Percentiles rank a stretch among this genome's conserved stretches.
phyloP scores from a whole-genome alignment of 169 alveolate species.

The Miamiensis avidus region DNA sequence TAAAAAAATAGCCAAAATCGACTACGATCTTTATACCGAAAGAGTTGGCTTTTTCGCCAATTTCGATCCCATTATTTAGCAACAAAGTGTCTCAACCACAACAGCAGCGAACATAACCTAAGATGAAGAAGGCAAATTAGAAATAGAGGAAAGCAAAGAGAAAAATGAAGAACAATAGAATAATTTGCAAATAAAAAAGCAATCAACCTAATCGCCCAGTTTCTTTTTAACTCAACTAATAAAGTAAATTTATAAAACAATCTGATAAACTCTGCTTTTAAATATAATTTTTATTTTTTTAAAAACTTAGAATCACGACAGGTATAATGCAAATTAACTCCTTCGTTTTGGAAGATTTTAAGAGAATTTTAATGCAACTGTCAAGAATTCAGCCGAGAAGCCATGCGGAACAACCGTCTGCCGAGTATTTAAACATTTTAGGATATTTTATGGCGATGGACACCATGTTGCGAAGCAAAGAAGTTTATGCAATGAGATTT shows the following conservation, averaged over 20 bases:
- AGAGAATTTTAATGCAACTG: not conserved
- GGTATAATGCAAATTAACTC: not conserved
- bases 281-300: too few species aligned
- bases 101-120: not conserved
- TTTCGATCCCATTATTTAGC: not conserved
- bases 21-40: not conserved
- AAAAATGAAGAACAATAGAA: too few species aligned
- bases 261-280: too few species aligned
- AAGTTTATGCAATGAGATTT: too few species aligned
- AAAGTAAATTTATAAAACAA: not conserved
- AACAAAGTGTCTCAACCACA: too few species aligned
- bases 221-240: not conserved
- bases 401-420: not conserved
- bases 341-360: not conserved
- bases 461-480: not conserved
- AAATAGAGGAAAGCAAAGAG: too few species aligned
- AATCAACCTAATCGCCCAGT: not conserved
- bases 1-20: not conserved
- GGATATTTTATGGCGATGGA: not conserved
- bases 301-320: not conserved
- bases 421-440: not conserved
- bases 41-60: not conserved
- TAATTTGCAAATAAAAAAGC: not conserved
- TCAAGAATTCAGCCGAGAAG: not conserved
- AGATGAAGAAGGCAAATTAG: not conserved